Evolutionary conservation across 2,329 filamentous ascomycete genomes (phyloP).

Genomic region (Pseudogymnoascus sp.): DNA sequence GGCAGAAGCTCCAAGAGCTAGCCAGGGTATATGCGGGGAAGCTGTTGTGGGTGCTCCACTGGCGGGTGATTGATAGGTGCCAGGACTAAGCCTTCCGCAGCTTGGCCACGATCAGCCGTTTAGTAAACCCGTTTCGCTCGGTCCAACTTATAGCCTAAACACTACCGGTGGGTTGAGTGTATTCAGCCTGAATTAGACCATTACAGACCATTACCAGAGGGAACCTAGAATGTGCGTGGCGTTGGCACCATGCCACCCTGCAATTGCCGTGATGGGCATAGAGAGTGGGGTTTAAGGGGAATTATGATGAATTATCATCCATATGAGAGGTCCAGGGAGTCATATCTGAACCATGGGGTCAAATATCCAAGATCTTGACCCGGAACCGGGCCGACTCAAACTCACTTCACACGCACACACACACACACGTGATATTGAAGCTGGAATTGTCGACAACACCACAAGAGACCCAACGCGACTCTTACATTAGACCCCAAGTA

Average conservation of each 20-base stretch:
- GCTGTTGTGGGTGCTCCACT: neutral
- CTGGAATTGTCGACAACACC: neutral
- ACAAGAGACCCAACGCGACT: no score
- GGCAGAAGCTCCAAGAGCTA: neutral
- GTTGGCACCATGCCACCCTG: neutral
- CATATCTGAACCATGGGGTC: neutral
- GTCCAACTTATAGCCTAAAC: neutral
- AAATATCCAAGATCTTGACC: neutral
- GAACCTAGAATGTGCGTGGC: neutral
- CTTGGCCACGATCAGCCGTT: neutral
- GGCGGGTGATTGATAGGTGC: neutral
- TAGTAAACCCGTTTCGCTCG: neutral
- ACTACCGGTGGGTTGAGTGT: neutral
- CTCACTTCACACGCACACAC: no score
- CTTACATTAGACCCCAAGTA: no score
- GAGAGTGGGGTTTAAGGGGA: neutral
- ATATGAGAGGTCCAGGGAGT: neutral
- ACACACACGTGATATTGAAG: neutral
- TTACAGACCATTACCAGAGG: neutral
- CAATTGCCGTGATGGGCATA: neutral
- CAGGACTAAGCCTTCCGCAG: neutral
- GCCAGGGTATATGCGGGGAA: neutral
- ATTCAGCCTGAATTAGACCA: neutral
- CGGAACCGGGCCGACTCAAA: neutral
- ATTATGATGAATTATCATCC: constrained; percentile 11